Evolutionary conservation across 495 filamentous ascomycete genomes (phyloP).

Genomic region (Wilcoxina mikolae): DNA sequence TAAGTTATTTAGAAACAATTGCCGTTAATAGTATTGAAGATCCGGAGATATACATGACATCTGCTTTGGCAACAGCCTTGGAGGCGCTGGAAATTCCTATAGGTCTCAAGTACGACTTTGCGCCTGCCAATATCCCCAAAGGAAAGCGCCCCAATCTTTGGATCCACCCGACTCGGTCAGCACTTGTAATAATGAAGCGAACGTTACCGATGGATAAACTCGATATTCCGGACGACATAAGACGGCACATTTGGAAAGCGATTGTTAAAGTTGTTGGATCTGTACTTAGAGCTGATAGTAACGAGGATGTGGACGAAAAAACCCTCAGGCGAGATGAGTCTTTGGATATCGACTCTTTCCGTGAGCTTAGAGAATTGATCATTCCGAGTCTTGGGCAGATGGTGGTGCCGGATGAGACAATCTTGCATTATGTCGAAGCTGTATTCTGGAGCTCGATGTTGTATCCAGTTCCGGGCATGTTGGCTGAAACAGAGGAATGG

Average conservation of each 20-base stretch:
- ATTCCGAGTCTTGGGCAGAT: constrained; percentile 56
- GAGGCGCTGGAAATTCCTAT: constrained; percentile 53
- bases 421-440: constrained; percentile 54
- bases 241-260: constrained; percentile 42
- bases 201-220: constrained; percentile 47
- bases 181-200: constrained; percentile 51
- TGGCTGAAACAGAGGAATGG: constrained; percentile 5
- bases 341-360: constrained; percentile 68
- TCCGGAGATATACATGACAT: constrained; percentile 48
- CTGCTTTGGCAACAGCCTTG: constrained; percentile 44
- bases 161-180: constrained; percentile 58
- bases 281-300: constrained; percentile 45
- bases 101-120: constrained; percentile 57
- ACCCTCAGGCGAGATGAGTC: constrained; percentile 47
- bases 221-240: constrained; percentile 35
- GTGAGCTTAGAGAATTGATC: constrained; percentile 50
- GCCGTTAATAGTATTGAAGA: constrained; percentile 48
- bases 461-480: constrained; percentile 14
- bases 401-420: constrained; percentile 48
- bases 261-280: constrained; percentile 45
- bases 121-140: constrained; percentile 30
- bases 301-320: constrained; percentile 30
- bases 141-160: constrained; percentile 50
- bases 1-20: constrained; percentile 51
- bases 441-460: constrained; percentile 67